Evolutionary conservation across 2,329 filamentous ascomycete genomes (phyloP).

Genomic region (Claviceps capensis): DNA sequence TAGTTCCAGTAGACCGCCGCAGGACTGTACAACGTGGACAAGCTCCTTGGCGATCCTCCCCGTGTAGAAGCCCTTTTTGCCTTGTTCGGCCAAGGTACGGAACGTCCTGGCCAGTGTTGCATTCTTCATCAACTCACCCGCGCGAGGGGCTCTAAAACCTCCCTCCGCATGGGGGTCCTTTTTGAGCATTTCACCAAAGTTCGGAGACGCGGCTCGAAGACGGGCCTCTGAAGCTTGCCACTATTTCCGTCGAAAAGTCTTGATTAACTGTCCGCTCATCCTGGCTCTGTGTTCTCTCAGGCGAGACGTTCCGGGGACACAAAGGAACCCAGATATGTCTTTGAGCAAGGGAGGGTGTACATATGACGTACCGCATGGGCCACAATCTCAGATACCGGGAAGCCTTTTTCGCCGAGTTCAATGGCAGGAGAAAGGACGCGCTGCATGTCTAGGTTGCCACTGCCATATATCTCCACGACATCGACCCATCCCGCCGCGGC

Average conservation of each 20-base stretch:
- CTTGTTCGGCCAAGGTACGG: conserved; percentile 59
- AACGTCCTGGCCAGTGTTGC: conserved; percentile 72
- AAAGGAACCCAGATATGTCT: no score
- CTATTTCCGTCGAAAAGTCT: conserved; percentile 26
- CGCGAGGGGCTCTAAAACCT: conserved; percentile 58
- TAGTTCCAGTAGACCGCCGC: conserved; percentile 64
- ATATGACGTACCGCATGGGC: conserved; percentile 45
- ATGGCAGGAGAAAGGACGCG: conserved; percentile 76
- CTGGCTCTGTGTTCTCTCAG: no score
- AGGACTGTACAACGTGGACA: conserved; percentile 60
- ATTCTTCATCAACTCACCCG: conserved; percentile 85
- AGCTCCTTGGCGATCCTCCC: conserved; percentile 72
- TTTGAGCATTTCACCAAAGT: conserved; percentile 79
- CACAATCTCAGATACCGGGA: conserved; percentile 73
- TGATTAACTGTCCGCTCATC: no score
- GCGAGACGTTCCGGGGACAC: no score
- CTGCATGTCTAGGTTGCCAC: conserved; percentile 63
- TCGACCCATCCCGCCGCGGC: conserved; percentile 92
- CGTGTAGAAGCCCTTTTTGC: conserved; percentile 83
- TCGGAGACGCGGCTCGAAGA: conserved; percentile 66
- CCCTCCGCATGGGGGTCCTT: conserved; percentile 51
- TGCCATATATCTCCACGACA: conserved; percentile 75
- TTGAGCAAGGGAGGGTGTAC: neutral
- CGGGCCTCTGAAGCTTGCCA: conserved; percentile 54
- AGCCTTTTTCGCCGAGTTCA: conserved; percentile 73